A percentile compares a stretch with the other conserved stretches of the same genome.
Conservation (phyloP, 1,284 basidiomycete genomes). For the Leucoagaricus sp. region DNA sequence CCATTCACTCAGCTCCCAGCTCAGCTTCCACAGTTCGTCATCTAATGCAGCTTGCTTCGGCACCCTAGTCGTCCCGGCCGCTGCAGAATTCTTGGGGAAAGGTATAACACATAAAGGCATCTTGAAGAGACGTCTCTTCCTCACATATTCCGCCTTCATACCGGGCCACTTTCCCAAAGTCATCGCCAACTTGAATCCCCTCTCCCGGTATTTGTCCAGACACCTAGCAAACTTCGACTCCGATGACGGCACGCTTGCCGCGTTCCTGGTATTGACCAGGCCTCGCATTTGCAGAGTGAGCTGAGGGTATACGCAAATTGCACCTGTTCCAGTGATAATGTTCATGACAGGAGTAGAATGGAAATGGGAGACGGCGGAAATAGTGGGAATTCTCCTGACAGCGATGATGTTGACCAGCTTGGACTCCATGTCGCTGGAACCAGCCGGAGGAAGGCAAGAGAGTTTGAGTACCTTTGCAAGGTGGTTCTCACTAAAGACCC, state of each 20-base stretch:
- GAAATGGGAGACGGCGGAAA: conserved; percentile 10
- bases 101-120: conserved; percentile 1
- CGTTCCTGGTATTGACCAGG: conserved; percentile 1
- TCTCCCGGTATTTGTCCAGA: conserved; percentile 5
- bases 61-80: not conserved
- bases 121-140: not conserved
- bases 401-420: conserved; percentile 10
- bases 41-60: not conserved
- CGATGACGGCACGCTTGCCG: not conserved
- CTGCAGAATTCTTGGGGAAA: not conserved
- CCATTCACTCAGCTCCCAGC: conserved; percentile 13
- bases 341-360: conserved; percentile 16
- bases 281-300: conserved; percentile 10
- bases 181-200: conserved; percentile 11
- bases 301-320: conserved; percentile 14
- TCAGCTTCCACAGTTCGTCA: not conserved
- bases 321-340: conserved; percentile 12
- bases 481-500: conserved; percentile 1
- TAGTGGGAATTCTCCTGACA: not conserved
- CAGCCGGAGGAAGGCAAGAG: not conserved
- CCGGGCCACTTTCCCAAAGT: conserved; percentile 14
- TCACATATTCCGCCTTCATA: not conserved
- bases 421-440: not conserved
- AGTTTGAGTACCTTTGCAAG: conserved; percentile 10
- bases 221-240: not conserved